phyloP scores from a whole-genome alignment of 2,329 filamentous ascomycete genomes.

The Ophiostoma himal-ulmi region DNA sequence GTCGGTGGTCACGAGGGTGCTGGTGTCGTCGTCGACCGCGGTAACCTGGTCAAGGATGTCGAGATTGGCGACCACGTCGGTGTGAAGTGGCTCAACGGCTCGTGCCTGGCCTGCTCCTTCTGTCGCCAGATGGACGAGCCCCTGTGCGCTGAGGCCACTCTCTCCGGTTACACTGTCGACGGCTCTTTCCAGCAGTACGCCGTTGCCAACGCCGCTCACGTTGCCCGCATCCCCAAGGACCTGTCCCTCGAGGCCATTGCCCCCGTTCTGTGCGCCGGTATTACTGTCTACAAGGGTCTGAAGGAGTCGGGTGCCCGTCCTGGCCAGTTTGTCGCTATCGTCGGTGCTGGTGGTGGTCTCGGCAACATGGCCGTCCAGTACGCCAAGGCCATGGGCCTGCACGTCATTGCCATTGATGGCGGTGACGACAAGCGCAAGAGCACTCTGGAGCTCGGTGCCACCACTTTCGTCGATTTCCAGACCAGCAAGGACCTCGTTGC shows the following conservation, averaged over 20 bases:
- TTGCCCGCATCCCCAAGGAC: constrained; percentile 74
- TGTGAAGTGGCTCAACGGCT: constrained; percentile 89
- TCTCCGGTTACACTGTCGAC: constrained; percentile 90
- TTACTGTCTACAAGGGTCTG: constrained; percentile 41
- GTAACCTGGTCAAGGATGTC: constrained; percentile 65
- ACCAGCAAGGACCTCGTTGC: constrained; percentile 70
- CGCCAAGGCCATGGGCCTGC: constrained; percentile 42
- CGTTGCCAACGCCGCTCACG: constrained; percentile 78
- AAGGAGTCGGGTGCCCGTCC: constrained; percentile 35
- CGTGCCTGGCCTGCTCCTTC: constrained; percentile 76
- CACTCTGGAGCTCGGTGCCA: constrained; percentile 59
- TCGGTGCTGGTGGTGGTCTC: constrained; percentile 46
- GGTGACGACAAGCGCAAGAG: constrained; percentile 54
- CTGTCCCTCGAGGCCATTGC: constrained; percentile 66
- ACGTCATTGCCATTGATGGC: constrained; percentile 41
- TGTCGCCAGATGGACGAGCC: constrained; percentile 78
- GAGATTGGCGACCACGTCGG: constrained; percentile 80
- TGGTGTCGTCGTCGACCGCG: constrained; percentile 80
- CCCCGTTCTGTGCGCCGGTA: constrained; percentile 46
- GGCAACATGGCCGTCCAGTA: constrained; percentile 44
- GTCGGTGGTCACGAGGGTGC: constrained; percentile 64
- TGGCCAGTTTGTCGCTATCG: constrained; percentile 39
- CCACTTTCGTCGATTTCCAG: constrained; percentile 73
- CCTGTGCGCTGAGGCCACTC: constrained; percentile 65
- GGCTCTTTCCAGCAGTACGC: constrained; percentile 91